Conservation (phyloP, 1,139 yeast species). For the Yamadazyma dendronema region DNA sequence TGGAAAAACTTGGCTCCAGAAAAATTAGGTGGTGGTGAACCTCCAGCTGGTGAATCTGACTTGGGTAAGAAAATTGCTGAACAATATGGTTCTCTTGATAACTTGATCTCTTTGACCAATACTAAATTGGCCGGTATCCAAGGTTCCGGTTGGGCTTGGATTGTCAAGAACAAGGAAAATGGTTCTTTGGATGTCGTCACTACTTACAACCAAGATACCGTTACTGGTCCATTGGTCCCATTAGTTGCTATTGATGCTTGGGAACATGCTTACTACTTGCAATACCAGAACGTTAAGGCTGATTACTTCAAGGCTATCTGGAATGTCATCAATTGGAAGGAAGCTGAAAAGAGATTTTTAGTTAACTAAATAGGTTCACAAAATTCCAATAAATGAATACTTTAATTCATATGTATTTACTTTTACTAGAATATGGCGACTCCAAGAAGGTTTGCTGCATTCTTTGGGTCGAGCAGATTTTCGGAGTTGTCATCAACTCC, state of each 20-base stretch:
- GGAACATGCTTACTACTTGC: conserved; percentile 53
- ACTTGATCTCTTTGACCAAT: conserved; percentile 38
- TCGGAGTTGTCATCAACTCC: conserved; percentile 3
- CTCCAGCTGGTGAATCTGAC: conserved; percentile 31
- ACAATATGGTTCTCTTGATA: conserved; percentile 43
- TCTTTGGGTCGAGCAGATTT: conserved; percentile 65
- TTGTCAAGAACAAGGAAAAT: conserved; percentile 41
- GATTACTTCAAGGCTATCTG: conserved; percentile 49
- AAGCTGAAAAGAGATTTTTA: conserved; percentile 39
- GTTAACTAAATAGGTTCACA: conserved; percentile 12
- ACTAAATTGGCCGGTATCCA: conserved; percentile 44
- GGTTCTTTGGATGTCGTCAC: conserved; percentile 44
- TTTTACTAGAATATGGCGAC: conserved; percentile 60
- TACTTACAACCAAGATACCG: conserved; percentile 48
- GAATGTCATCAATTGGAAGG: conserved; percentile 50
- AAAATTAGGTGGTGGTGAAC: conserved; percentile 39
- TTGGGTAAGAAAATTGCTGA: conserved; percentile 33
- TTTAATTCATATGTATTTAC: neutral
- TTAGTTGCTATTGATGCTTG: conserved; percentile 50
- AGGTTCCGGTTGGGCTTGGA: conserved; percentile 52
- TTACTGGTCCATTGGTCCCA: conserved; percentile 39
- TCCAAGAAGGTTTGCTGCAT: conserved; percentile 79
- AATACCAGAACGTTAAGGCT: conserved; percentile 47
- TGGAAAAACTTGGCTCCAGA: conserved; percentile 47
- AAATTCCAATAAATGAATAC: neutral